Percentiles rank a stretch among this genome's conserved stretches.
These are phyloP conservation scores for Kwoniella heveanensis DNA, from an alignment of 768 basidiomycete species.

Conservation along the genomic window DNA sequence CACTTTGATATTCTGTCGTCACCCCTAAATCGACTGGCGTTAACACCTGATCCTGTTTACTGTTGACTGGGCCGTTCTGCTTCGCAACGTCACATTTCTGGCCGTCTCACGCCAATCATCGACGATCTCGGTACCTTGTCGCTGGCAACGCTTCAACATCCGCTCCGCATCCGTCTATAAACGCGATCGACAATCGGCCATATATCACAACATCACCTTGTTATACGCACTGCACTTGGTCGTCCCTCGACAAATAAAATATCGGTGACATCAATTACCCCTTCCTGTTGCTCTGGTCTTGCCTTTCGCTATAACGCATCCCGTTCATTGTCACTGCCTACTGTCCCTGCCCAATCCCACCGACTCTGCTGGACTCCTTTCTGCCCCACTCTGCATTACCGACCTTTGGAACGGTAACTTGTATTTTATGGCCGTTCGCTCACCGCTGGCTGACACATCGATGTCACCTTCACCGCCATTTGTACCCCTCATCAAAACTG, in stretches of 20 bases:
- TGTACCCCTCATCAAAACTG: conserved; percentile 3
- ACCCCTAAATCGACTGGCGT: neutral
- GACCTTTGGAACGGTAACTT: neutral
- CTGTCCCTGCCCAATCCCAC: neutral
- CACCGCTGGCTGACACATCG: neutral
- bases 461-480: neutral
- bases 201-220: no score
- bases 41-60: conserved; percentile 4
- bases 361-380: neutral
- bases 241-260: no score
- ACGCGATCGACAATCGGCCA: no score
- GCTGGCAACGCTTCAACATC: neutral
- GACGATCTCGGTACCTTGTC: conserved; percentile 5
- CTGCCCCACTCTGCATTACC: conserved; percentile 3
- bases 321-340: neutral
- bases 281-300: neutral
- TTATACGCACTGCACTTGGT: no score
- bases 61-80: neutral
- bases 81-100: neutral
- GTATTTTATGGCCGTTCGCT: neutral
- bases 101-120: neutral
- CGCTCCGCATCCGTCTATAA: neutral
- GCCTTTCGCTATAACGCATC: neutral
- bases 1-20: neutral
- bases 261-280: neutral